These are phyloP conservation scores for Polytrichum commune DNA, from an alignment of 225 moss, liverwort and hornwort species.

Conservation along the genomic window DNA sequence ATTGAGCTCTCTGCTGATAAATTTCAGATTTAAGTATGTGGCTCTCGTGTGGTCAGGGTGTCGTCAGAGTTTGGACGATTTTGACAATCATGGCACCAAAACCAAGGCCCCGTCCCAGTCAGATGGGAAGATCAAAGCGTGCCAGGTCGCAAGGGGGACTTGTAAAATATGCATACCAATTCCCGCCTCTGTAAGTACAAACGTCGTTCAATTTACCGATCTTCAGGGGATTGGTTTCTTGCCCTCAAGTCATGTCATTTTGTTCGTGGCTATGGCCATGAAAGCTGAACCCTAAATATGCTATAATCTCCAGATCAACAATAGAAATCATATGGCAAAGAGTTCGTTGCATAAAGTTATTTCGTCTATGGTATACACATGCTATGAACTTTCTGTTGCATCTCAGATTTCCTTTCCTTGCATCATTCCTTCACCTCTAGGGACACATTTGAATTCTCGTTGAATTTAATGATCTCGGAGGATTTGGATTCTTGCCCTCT, in stretches of 20 bases:
- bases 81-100: neutral
- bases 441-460: neutral
- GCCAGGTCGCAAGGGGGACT: neutral
- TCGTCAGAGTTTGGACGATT: neutral
- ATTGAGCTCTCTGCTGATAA: neutral
- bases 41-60: neutral
- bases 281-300: too few species aligned
- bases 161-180: constrained; percentile 5
- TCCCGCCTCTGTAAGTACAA: constrained; percentile 6
- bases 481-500: too few species aligned
- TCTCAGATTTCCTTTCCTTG: neutral
- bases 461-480: neutral
- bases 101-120: neutral
- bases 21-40: neutral
- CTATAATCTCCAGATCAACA: too few species aligned
- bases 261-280: too few species aligned
- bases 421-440: neutral
- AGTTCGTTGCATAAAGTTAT: too few species aligned
- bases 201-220: too few species aligned
- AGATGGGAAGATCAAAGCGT: neutral
- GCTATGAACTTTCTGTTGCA: too few species aligned
- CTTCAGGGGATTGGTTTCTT: too few species aligned
- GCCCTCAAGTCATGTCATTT: too few species aligned
- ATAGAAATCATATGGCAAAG: too few species aligned
- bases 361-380: too few species aligned